Percentiles rank a stretch among this genome's conserved stretches.
Conservation (phyloP, 2,329 filamentous ascomycete genomes). For the Aspergillus sp. region DNA sequence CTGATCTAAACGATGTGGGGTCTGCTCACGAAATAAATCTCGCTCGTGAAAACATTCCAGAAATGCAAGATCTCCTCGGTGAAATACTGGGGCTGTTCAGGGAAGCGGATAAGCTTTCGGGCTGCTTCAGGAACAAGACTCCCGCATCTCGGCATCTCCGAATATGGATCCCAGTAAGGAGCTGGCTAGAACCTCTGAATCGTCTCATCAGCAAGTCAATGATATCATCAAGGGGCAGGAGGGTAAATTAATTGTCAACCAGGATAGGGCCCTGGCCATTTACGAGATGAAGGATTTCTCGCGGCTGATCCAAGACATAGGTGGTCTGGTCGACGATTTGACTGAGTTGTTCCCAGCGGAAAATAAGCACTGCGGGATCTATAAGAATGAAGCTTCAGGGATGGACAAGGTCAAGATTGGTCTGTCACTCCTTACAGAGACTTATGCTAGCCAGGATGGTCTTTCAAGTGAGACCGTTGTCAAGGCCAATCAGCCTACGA, state of each 20-base stretch:
- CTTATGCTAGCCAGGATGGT: neutral
- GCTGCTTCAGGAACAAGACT: slow-evolving; percentile 2
- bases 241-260: neutral
- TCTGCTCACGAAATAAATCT: neutral
- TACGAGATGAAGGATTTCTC: slow-evolving; percentile 8
- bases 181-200: neutral
- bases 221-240: too few relatives aligned
- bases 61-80: neutral
- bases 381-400: too few relatives aligned
- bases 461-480: slow-evolving; percentile 4
- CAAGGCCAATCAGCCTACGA: slow-evolving; percentile 3
- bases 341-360: slow-evolving; percentile 1
- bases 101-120: slow-evolving; percentile 4
- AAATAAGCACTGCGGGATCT: too few relatives aligned
- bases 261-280: neutral
- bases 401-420: neutral
- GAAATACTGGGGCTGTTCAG: neutral
- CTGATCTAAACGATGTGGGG: too few relatives aligned
- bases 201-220: too few relatives aligned
- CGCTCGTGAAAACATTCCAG: neutral
- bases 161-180: neutral
- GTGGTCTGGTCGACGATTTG: slow-evolving; percentile 2
- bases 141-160: too few relatives aligned
- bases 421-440: slow-evolving; percentile 2
- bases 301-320: slow-evolving; percentile 7